phyloP scores from a whole-genome alignment of 495 filamentous ascomycete species.

The Aspergillus asperescens region DNA sequence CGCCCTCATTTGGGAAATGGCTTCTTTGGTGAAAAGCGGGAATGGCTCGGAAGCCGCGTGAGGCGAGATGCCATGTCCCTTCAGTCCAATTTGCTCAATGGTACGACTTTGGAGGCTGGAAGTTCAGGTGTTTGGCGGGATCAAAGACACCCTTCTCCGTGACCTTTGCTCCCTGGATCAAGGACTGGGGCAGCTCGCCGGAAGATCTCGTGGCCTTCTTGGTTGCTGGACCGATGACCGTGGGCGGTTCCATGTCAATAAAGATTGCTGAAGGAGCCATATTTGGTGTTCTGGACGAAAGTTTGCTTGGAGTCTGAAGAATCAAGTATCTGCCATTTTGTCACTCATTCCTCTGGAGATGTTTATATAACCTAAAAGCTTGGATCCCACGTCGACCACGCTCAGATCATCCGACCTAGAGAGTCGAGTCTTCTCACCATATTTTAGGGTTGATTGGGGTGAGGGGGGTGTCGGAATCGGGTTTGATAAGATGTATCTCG shows the following conservation, averaged over 20 bases:
- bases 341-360: background rate
- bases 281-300: background rate
- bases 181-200: conserved; percentile 12
- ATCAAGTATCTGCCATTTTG: too few species aligned
- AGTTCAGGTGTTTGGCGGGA: conserved; percentile 49
- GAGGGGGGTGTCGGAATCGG: background rate
- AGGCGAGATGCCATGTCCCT: conserved; percentile 55
- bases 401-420: too few species aligned
- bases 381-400: too few species aligned
- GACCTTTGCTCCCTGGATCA: conserved; percentile 12
- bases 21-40: conserved; percentile 59
- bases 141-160: conserved; percentile 29
- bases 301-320: background rate
- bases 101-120: conserved; percentile 36
- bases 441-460: background rate
- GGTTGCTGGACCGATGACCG: background rate
- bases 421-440: too few species aligned
- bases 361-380: background rate
- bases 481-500: background rate
- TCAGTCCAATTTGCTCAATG: conserved; percentile 55
- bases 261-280: background rate
- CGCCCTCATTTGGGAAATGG: conserved; percentile 56
- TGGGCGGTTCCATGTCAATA: background rate
- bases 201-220: conserved; percentile 10
- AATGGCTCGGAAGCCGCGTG: conserved; percentile 67